These are phyloP conservation scores for Bromus sterilis DNA, from an alignment of 176 grass and related monocot species.

Conservation along the genomic window DNA sequence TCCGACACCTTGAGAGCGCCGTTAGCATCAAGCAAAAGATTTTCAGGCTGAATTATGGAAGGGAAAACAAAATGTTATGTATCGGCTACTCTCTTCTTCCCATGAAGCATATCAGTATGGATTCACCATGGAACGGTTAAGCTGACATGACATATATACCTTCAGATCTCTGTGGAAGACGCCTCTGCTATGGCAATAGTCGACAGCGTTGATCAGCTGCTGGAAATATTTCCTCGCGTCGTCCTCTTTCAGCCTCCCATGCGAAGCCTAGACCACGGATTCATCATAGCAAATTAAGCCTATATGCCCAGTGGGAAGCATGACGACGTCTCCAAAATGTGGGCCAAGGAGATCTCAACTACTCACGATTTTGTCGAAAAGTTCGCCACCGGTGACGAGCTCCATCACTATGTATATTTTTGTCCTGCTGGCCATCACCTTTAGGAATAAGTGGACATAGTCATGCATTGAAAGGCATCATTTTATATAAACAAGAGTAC, in stretches of 20 bases:
- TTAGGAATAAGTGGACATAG: not conserved
- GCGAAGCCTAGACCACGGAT: constrained; percentile 49
- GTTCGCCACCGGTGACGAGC: constrained; percentile 85
- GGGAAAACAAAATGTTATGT: not conserved
- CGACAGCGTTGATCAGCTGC: constrained; percentile 93
- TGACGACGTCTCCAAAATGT: not conserved
- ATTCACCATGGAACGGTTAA: too few species aligned
- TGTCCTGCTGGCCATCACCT: constrained; percentile 99
- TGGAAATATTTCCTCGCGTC: constrained; percentile 98
- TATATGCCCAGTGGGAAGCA: not conserved
- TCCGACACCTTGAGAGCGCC: constrained; percentile 90
- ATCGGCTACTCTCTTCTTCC: constrained; percentile 3
- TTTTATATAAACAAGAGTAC: too few species aligned
- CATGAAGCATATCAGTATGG: not conserved
- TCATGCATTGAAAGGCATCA: too few species aligned
- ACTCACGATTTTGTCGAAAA: constrained; percentile 95
- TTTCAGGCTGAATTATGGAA: constrained; percentile 62
- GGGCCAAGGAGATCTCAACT: not conserved
- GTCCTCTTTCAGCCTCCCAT: constrained; percentile 85
- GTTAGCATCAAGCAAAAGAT: constrained; percentile 73
- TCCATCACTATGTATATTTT: constrained; percentile 99
- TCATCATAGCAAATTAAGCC: not conserved
- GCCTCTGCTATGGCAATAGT: constrained; percentile 96
- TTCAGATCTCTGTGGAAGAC: constrained; percentile 95
- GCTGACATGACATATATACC: too few species aligned